Percentiles rank a stretch among this genome's conserved stretches.
Conservation (phyloP, 108 stramenopile genomes). For the Phaeodactylum tricornutum region DNA sequence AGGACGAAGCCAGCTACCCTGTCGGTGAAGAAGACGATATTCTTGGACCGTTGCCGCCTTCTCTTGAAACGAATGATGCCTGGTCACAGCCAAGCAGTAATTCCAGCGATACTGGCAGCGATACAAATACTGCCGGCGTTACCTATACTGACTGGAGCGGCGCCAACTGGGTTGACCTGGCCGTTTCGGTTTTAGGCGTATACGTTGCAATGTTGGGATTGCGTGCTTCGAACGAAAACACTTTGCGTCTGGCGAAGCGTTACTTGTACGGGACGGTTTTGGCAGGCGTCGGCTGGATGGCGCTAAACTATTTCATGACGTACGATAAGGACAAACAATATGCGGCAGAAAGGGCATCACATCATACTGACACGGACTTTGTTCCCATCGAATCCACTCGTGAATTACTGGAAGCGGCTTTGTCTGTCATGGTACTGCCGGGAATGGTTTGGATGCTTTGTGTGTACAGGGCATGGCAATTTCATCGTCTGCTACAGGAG, state of each 20-base stretch:
- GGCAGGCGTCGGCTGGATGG: slow-evolving; percentile 46
- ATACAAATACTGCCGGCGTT: neutral
- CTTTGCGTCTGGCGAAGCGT: slow-evolving; percentile 32
- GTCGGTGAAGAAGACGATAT: slow-evolving; percentile 9
- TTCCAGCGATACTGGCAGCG: neutral
- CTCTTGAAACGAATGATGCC: neutral
- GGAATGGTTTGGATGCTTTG: slow-evolving; percentile 64
- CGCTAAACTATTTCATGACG: slow-evolving; percentile 42
- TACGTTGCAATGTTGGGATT: slow-evolving; percentile 56
- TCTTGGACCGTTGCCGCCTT: slow-evolving; percentile 4
- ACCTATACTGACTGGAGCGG: slow-evolving; percentile 31
- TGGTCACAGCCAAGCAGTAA: slow-evolving; percentile 1
- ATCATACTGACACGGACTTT: slow-evolving; percentile 5
- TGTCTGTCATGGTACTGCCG: slow-evolving; percentile 55
- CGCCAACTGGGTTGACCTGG: slow-evolving; percentile 50
- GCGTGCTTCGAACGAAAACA: slow-evolving; percentile 64
- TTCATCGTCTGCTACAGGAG: slow-evolving; percentile 51
- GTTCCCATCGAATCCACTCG: slow-evolving; percentile 8
- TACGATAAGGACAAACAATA: slow-evolving; percentile 13
- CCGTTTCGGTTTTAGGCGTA: slow-evolving; percentile 46
- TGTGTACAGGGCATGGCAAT: slow-evolving; percentile 60
- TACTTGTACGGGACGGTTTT: slow-evolving; percentile 45
- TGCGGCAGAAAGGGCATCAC: slow-evolving; percentile 9
- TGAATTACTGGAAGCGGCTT: slow-evolving; percentile 34
- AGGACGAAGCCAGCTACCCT: neutral